Evolutionary conservation across 1,284 basidiomycete species (phyloP).

Genomic region (Moniliophthora roreri): DNA sequence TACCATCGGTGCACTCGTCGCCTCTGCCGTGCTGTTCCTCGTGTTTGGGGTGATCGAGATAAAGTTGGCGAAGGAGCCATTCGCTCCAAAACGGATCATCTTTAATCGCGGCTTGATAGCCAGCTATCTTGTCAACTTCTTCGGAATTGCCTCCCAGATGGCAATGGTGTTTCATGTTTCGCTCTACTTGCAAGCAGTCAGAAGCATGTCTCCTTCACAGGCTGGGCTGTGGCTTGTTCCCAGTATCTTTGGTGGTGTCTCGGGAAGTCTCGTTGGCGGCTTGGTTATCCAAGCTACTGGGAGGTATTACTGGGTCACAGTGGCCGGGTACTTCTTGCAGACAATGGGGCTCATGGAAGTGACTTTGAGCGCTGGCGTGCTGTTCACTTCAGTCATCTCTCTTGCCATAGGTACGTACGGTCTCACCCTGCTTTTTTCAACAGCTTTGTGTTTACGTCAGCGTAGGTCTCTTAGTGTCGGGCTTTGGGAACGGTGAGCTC

Average conservation of each 20-base stretch:
- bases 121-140: slow-evolving; percentile 59
- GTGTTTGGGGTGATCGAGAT: slow-evolving; percentile 41
- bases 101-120: slow-evolving; percentile 48
- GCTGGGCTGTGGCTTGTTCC: slow-evolving; percentile 53
- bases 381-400: slow-evolving; percentile 33
- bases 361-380: slow-evolving; percentile 38
- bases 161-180: slow-evolving; percentile 53
- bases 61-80: slow-evolving; percentile 52
- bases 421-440: slow-evolving; percentile 2
- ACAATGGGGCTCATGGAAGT: slow-evolving; percentile 39
- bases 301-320: slow-evolving; percentile 52
- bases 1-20: slow-evolving; percentile 32
- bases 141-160: slow-evolving; percentile 45
- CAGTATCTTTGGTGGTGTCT: slow-evolving; percentile 42
- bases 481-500: slow-evolving; percentile 43
- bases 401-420: slow-evolving; percentile 40
- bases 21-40: slow-evolving; percentile 30
- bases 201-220: slow-evolving; percentile 41
- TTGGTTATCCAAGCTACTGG: slow-evolving; percentile 58
- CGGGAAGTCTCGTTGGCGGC: slow-evolving; percentile 51
- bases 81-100: slow-evolving; percentile 56
- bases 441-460: neutral
- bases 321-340: slow-evolving; percentile 38
- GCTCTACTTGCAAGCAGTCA: slow-evolving; percentile 59
- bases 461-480: slow-evolving; percentile 41